Evolutionary conservation across 495 filamentous ascomycete species (phyloP), one percentile per base, ranked within the genome.

Genomic region (Aspergillus bertholletiae): DNA sequence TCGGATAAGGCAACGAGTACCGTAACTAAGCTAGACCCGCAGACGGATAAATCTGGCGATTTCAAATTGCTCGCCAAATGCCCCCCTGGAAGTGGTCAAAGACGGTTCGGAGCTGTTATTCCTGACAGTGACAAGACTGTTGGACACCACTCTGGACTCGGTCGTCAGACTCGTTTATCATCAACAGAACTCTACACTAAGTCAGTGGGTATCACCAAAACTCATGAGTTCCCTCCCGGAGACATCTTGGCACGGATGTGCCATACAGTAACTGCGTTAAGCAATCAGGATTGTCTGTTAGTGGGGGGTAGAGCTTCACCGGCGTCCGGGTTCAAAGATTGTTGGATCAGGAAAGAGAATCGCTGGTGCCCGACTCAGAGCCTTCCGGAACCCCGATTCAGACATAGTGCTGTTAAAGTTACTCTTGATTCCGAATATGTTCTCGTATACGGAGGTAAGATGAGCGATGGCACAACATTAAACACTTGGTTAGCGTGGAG

Each of bases 281-380:
- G 69, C 21, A 61, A 67, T 45, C 64, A 64, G 4, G 74, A 76
- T 32, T 80, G 74, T 51, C 65, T 96, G 8, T 69, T 96, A 17
- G 82, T 86, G n/a, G 91, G 92, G 17, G 92, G 92, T 13, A 76
- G 92, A 45, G 78, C 80, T 12, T 92, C 89, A 7, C 92, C 92
- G 2, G 77, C 84, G 15, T 76, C 74, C 20, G 82, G 80, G 5
- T 59, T 88, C 7, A 65, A 70, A 17, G 87, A 92, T 68, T 91
- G 88, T 61, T 96, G 90, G 89, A 50, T 89, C 1, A 75, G 83
- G 34, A 66, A 78, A 49, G 77, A 75, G 44, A 75, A 73, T 23
- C 49, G 56, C 11, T 96, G 89, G 90, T 74, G 73, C 54, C 76
- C 73, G 46, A 78, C 80, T 8, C 73, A 86, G 26, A 77, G 81